Evolutionary conservation across 225 moss, liverwort and hornwort species (phyloP), one percentile per base, ranked within the genome.

Genomic region (Pleurozium schreberi): DNA sequence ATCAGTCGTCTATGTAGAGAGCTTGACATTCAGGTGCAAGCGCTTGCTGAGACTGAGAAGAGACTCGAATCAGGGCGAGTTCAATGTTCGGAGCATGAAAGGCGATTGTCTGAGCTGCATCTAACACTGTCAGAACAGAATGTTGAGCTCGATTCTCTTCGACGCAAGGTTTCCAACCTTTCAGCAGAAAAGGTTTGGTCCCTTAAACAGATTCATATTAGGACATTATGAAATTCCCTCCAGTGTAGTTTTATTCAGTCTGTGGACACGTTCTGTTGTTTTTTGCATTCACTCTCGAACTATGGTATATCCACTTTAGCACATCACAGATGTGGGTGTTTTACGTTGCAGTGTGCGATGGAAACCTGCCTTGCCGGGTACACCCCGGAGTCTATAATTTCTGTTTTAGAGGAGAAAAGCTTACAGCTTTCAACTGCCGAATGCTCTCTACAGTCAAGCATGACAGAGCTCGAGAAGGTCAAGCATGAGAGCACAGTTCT

Each of bases 141-240:
- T 61, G 81, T n/a, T 53, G 92, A 90, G 89, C 87, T 95, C 82
- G 87, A 91, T 80, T 84, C 59, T 82, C 92, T 95, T 59, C 76
- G 80, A 69, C 77, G 76, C 84, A 91, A 93, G 88, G 77, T 95
- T 88, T 85, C 87, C 43, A 89, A 88, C 68, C 89, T 96, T 85
- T 89, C 89, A 85, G 93, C 90, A 84, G 90, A 93, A 78, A 93
- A 92, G 92, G 92, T 91, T 57, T 70, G 89, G 28, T 57, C 31
- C 34, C 20, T 69, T 40, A 16, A 52, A 69, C 45, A 50, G 59
- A 53, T 74, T 74, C 69, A 6, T 69, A 82, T 88, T 28, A 65
- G 52, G 86, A 59, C 6, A 28, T 82, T 45, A 21, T 83, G 31
- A 45, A 38, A 26, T 8, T 77, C 75, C 34, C n/a, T 64, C 36